phyloP scores from a whole-genome alignment of 306 rosid genomes.

The Quercus engelmannii region DNA sequence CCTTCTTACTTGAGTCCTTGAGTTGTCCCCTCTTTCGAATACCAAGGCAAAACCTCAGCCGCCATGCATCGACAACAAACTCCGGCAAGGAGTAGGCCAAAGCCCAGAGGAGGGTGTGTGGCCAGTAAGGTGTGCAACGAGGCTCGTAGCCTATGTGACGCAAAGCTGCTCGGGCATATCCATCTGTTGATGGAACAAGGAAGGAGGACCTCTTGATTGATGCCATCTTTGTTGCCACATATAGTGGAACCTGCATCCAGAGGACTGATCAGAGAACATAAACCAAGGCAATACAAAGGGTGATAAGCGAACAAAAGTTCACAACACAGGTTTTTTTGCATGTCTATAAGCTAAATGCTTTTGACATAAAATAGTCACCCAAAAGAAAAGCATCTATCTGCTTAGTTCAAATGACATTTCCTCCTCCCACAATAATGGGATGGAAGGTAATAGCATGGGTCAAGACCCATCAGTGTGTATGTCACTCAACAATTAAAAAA shows the following conservation, averaged over 20 bases:
- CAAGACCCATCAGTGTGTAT: too few relatives aligned
- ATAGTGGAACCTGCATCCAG: constrained; percentile 69
- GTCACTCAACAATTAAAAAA: too few relatives aligned
- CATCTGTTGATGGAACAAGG: constrained; percentile 83
- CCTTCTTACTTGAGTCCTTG: constrained; percentile 69
- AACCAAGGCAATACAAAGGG: background rate
- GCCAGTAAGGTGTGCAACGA: constrained; percentile 97
- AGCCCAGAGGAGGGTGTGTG: constrained; percentile 80
- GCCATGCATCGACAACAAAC: constrained; percentile 65
- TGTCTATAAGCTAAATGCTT: background rate
- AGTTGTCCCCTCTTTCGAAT: constrained; percentile 82
- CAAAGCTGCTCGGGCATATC: constrained; percentile 72
- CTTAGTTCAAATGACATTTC: too few relatives aligned
- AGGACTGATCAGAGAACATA: constrained; percentile 22
- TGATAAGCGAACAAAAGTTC: background rate
- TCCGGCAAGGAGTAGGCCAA: constrained; percentile 61
- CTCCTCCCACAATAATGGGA: too few relatives aligned
- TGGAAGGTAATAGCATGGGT: too few relatives aligned
- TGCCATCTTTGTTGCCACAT: constrained; percentile 99
- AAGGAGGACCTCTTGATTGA: constrained; percentile 85
- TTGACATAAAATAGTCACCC: too few relatives aligned
- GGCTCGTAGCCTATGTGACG: constrained; percentile 87
- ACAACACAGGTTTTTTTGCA: background rate
- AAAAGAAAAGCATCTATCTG: too few relatives aligned
- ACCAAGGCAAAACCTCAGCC: constrained; percentile 58